Base-by-base conservation (phyloP, 129 eudicot genomes). In the Centella asiatica region DNA sequence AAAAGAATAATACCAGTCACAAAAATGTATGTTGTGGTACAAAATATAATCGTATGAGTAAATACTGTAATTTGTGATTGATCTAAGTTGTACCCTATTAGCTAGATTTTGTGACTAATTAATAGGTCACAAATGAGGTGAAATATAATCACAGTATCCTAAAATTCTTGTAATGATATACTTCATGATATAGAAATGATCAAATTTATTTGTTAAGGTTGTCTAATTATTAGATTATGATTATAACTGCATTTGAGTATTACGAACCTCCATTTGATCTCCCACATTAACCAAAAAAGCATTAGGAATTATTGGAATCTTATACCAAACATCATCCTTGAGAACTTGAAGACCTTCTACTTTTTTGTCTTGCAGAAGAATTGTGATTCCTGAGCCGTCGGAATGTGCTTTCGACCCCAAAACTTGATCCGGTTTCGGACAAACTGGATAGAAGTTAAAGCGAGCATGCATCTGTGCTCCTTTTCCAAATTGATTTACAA, bases 301-400 rank as follows among this genome's bases (percentile, higher is more conserved):
- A 69, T 79, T 25, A 17, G 76, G 83, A 44, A 74, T 49, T 33
- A 69, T 65, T 1, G 84, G 85, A 59, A 88, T 89, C 13, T 44
- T 60, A 71, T 60, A 60, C 96, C 96, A 88, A 32, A 79, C 57
- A 50, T 61, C 74, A 49, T 77, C 80, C 66, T 69, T 81, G 59
- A 78, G 63, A 15, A 79, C n/a, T 47, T 88, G 89, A 63, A 88
- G 94, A 5, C 96, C 96, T 69, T 76, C 82, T 0, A 81, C 76
- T 49, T 88, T 69, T 75, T 72, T 69, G 64, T 81, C 93, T 53
- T 74, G 94, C 74, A 88, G 57, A 12, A 84, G 60, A 57, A 65
- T 34, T 7, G 94, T 84, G 19, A 81, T 11, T 15, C 74, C 78
- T 0, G 86, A 74, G 39, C 57, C 70, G 49, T 88, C 96, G 18